phyloP scores from a whole-genome alignment of 495 filamentous ascomycete genomes.

The Xylaria scruposa region DNA sequence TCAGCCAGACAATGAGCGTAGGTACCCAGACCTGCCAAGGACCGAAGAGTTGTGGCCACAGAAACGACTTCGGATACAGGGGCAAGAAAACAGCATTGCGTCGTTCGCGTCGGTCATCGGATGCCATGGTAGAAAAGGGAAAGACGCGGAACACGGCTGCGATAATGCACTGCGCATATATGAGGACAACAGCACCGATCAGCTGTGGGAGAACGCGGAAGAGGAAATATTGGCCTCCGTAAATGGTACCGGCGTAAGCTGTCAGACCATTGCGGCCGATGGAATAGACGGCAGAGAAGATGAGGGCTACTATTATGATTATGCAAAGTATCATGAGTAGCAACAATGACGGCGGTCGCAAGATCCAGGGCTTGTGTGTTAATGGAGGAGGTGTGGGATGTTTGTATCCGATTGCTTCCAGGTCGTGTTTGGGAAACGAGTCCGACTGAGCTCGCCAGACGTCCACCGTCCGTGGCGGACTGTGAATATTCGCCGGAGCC shows the following conservation, averaged over 20 bases:
- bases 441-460: conserved; percentile 39
- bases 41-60: conserved; percentile 53
- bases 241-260: conserved; percentile 65
- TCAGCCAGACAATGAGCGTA: conserved; percentile 52
- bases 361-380: conserved; percentile 68
- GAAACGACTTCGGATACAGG: conserved; percentile 58
- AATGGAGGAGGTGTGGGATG: conserved; percentile 53
- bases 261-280: conserved; percentile 66
- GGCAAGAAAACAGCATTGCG: conserved; percentile 60
- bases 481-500: conserved; percentile 8
- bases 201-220: conserved; percentile 84
- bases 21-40: conserved; percentile 54
- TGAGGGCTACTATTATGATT: conserved; percentile 73
- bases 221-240: conserved; percentile 79
- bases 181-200: conserved; percentile 70
- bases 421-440: conserved; percentile 27
- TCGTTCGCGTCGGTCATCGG: conserved; percentile 55
- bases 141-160: conserved; percentile 76
- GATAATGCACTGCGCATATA: conserved; percentile 78
- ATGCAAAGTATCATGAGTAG: conserved; percentile 65
- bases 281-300: conserved; percentile 78
- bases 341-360: conserved; percentile 67
- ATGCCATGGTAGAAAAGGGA: conserved; percentile 78
- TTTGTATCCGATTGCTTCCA: conserved; percentile 30
- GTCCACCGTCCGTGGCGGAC: conserved; percentile 31